Conservation (phyloP, 148 eudicot species). For the Suaeda aralocaspica region DNA sequence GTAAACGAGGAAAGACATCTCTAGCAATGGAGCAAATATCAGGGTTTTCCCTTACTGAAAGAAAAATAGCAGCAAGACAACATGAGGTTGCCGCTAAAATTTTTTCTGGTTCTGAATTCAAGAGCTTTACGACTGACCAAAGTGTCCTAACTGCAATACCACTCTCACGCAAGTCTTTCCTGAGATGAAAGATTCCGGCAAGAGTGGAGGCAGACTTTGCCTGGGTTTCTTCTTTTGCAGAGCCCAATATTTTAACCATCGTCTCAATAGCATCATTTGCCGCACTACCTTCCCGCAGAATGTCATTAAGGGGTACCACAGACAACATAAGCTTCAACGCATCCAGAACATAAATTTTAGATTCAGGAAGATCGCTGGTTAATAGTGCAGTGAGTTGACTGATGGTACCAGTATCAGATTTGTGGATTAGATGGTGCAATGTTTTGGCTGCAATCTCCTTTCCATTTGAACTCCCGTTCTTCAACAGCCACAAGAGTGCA, state of each 20-base stretch:
- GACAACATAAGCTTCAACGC: constrained; percentile 88
- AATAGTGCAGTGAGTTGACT: constrained; percentile 92
- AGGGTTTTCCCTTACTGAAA: constrained; percentile 75
- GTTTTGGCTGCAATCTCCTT: constrained; percentile 97
- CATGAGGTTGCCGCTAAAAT: constrained; percentile 59
- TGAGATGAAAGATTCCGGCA: constrained; percentile 74
- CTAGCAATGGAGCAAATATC: constrained; percentile 74
- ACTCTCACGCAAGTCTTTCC: constrained; percentile 93
- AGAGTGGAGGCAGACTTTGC: constrained; percentile 87
- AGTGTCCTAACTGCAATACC: constrained; percentile 67
- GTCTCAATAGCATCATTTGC: constrained; percentile 96
- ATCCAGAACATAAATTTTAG: constrained; percentile 87
- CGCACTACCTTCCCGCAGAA: constrained; percentile 93
- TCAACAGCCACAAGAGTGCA: constrained; percentile 90
- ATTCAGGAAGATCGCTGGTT: constrained; percentile 94
- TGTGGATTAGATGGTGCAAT: constrained; percentile 88
- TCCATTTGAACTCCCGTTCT: constrained; percentile 92
- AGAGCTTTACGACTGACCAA: constrained; percentile 52
- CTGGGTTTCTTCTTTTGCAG: constrained; percentile 83
- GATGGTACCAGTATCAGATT: constrained; percentile 91
- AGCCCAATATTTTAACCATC: constrained; percentile 68
- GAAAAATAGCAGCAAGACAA: constrained; percentile 89
- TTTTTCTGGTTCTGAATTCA: constrained; percentile 60
- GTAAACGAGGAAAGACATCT: constrained; percentile 60
- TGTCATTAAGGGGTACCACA: constrained; percentile 67